Evolutionary conservation across 306 rosid genomes (phyloP).

Genomic region (Vicia villosa): DNA sequence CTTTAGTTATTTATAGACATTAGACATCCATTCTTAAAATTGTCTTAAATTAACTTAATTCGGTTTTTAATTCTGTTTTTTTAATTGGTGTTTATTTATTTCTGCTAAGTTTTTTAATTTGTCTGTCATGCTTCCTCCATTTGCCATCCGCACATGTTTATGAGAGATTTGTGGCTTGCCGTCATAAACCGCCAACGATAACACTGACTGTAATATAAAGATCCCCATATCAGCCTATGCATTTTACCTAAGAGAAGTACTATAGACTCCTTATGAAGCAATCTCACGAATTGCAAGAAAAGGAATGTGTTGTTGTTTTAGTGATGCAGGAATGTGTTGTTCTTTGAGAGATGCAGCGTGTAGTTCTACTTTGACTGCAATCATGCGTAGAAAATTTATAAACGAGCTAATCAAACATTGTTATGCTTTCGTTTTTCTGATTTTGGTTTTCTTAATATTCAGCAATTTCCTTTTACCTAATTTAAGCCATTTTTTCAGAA

Average conservation of each 20-base stretch:
- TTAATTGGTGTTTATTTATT: neutral
- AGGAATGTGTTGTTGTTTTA: neutral
- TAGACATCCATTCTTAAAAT: neutral
- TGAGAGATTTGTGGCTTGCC: neutral
- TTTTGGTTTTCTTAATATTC: neutral
- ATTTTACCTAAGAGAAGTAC: neutral
- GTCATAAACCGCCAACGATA: neutral
- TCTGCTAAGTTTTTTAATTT: neutral
- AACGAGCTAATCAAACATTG: neutral
- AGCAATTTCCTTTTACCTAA: neutral
- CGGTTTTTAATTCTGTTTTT: neutral
- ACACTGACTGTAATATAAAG: neutral
- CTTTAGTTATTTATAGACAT: neutral
- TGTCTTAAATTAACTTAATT: neutral
- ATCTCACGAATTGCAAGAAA: neutral
- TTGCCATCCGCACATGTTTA: neutral
- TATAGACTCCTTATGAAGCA: neutral
- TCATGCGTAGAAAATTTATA: neutral
- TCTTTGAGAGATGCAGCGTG: neutral
- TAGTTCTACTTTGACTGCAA: neutral
- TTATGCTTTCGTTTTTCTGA: neutral
- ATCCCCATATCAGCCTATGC: neutral
- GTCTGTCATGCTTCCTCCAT: neutral
- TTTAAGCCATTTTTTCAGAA: constrained; percentile 9
- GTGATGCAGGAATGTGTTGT: neutral